These are phyloP conservation scores for Gaultheria prostrata DNA, from an alignment of 148 eudicot genomes.

Conservation along the genomic window DNA sequence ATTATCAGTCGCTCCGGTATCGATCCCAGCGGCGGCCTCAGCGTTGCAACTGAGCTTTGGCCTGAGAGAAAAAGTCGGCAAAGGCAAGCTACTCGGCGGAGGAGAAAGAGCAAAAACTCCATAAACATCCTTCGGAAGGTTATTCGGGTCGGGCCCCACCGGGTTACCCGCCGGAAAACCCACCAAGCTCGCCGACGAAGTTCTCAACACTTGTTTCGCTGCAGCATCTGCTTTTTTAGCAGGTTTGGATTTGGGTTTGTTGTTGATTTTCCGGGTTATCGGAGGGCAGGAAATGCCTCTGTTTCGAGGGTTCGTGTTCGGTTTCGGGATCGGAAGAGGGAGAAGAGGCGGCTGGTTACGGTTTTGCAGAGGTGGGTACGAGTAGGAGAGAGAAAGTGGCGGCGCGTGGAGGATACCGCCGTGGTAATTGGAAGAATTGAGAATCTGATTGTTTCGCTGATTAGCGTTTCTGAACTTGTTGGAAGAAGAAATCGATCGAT, in stretches of 20 bases:
- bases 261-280: slow-evolving; percentile 19
- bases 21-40: slow-evolving; percentile 36
- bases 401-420: slow-evolving; percentile 34
- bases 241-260: slow-evolving; percentile 22
- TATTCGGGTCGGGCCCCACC: slow-evolving; percentile 37
- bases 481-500: slow-evolving; percentile 1
- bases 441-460: background rate
- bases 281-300: slow-evolving; percentile 30
- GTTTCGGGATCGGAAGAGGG: slow-evolving; percentile 33
- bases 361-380: background rate
- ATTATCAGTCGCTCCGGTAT: slow-evolving; percentile 48
- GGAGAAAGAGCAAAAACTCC: slow-evolving; percentile 46
- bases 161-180: background rate
- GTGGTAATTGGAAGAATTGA: background rate
- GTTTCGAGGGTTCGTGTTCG: slow-evolving; percentile 17
- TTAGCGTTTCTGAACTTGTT: slow-evolving; percentile 1
- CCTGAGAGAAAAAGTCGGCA: slow-evolving; percentile 71
- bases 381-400: slow-evolving; percentile 22
- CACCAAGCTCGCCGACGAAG: background rate
- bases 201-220: background rate
- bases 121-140: slow-evolving; percentile 29
- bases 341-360: slow-evolving; percentile 42
- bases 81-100: slow-evolving; percentile 83
- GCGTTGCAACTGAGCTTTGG: slow-evolving; percentile 50
- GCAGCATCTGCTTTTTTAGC: background rate